Conservation (phyloP, 1,284 basidiomycete species). For the Termitomyces sp. region DNA sequence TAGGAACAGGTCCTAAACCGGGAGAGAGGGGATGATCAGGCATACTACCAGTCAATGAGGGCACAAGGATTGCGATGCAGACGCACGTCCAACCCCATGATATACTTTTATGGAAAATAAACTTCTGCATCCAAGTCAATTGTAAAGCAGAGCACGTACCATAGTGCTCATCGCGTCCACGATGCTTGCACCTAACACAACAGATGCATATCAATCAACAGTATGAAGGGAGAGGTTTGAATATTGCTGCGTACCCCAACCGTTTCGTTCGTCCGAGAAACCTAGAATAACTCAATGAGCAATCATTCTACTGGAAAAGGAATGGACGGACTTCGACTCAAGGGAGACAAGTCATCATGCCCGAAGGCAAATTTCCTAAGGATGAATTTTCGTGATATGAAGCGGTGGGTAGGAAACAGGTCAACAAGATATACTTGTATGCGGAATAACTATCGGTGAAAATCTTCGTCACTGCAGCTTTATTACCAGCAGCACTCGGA, state of each 20-base stretch:
- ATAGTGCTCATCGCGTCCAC: conserved; percentile 62
- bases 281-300: conserved; percentile 13
- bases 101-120: conserved; percentile 29
- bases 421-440: conserved; percentile 42
- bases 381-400: neutral
- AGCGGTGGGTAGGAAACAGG: neutral
- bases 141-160: conserved; percentile 31
- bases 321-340: conserved; percentile 35
- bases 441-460: conserved; percentile 53
- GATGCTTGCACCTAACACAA: conserved; percentile 49
- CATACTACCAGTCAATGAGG: neutral
- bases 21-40: neutral
- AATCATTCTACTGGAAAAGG: neutral
- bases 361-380: conserved; percentile 56
- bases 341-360: conserved; percentile 58
- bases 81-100: conserved; percentile 53
- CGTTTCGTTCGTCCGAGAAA: conserved; percentile 53
- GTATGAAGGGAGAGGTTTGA: neutral
- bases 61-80: neutral
- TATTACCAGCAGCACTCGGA: conserved; percentile 24
- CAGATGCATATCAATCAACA: neutral
- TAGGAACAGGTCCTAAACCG: conserved; percentile 45
- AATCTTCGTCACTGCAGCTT: conserved; percentile 44
- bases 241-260: conserved; percentile 43
- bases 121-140: neutral